Percentiles rank a stretch among this genome's conserved stretches.
Evolutionary conservation across 371 early-diverging fungal genomes (phyloP).

Genomic region (Mortierella sp.): DNA sequence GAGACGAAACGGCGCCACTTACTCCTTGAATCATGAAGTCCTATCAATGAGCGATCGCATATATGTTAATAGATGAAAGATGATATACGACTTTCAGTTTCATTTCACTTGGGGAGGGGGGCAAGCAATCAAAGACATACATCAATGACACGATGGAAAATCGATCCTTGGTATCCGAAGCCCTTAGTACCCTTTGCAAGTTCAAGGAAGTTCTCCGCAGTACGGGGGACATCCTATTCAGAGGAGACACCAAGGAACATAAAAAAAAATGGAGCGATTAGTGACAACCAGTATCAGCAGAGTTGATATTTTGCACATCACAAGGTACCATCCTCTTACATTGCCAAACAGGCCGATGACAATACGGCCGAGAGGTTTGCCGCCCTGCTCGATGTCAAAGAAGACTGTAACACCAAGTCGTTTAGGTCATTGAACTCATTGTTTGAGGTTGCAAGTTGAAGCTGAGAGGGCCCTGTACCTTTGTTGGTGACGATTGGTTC

Average conservation of each 20-base stretch:
- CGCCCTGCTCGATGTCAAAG: constrained; percentile 92
- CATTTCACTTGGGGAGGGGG: neutral
- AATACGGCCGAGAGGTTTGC: constrained; percentile 82
- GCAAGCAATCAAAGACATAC: constrained; percentile 19
- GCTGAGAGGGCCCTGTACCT: constrained; percentile 10
- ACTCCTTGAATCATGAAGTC: constrained; percentile 85
- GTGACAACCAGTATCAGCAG: neutral
- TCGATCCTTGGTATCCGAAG: constrained; percentile 86
- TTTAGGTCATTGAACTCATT: neutral
- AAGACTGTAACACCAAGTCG: constrained; percentile 63
- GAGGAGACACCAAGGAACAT: constrained; percentile 18
- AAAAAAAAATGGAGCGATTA: neutral
- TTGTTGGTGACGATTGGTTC: constrained; percentile 31
- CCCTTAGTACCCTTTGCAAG: constrained; percentile 87
- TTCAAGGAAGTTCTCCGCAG: constrained; percentile 90
- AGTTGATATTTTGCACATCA: no score
- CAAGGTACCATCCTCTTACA: constrained; percentile 38
- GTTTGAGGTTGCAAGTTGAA: neutral
- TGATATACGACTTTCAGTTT: neutral
- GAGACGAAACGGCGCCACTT: constrained; percentile 7
- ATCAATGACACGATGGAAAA: constrained; percentile 93
- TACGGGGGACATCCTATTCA: constrained; percentile 79
- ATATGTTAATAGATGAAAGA: neutral
- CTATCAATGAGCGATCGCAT: constrained; percentile 13
- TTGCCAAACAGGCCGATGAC: constrained; percentile 86